phyloP scores from a whole-genome alignment of 306 rosid genomes.

The Ammopiptanthus mongolicus region DNA sequence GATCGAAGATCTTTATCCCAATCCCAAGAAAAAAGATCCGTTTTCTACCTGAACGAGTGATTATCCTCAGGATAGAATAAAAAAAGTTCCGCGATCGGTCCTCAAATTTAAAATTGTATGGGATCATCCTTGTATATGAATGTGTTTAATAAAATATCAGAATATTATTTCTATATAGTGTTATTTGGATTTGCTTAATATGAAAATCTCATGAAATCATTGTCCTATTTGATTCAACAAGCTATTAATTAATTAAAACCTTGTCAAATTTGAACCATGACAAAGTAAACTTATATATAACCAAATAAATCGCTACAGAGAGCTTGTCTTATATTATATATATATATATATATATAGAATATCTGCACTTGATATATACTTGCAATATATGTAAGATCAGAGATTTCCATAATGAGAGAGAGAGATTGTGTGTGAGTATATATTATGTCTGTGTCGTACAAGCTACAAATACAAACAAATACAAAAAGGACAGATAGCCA shows the following conservation, averaged over 20 bases:
- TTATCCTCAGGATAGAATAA: too few relatives aligned
- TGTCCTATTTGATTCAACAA: not conserved
- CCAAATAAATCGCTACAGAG: not conserved
- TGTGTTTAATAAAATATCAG: too few relatives aligned
- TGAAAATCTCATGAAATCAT: not conserved
- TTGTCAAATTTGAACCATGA: not conserved
- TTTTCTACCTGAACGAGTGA: too few relatives aligned
- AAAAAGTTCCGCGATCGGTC: too few relatives aligned
- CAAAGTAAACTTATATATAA: not conserved
- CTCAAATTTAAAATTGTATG: too few relatives aligned
- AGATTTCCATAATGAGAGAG: slow-evolving; percentile 13
- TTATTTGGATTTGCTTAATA: too few relatives aligned
- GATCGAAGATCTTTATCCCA: too few relatives aligned
- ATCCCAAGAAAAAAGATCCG: too few relatives aligned
- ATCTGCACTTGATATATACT: not conserved
- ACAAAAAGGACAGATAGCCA: slow-evolving; percentile 32
- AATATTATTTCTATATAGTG: too few relatives aligned
- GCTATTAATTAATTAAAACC: too few relatives aligned
- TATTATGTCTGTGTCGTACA: not conserved
- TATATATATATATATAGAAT: not conserved
- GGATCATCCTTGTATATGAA: too few relatives aligned
- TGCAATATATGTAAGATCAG: not conserved
- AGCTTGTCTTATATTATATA: not conserved
- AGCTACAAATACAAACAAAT: slow-evolving; percentile 34
- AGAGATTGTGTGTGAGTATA: not conserved